Percentiles rank a stretch among this genome's conserved stretches.
Conservation (phyloP, 345 rosid genomes). For the Citrus sp. region DNA sequence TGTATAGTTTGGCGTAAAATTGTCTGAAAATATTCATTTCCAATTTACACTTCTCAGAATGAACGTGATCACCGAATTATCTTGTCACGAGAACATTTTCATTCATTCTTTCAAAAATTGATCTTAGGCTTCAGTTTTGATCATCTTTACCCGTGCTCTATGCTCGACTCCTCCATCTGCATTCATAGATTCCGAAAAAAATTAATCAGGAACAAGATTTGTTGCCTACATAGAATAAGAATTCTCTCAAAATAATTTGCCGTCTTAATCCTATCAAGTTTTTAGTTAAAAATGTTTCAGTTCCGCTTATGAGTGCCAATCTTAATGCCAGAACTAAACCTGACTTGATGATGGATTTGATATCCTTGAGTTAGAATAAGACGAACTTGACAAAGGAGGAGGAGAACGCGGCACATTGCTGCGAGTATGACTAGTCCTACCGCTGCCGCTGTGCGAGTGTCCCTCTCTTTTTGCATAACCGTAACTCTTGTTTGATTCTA, state of each 20-base stretch:
- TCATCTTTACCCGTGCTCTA: background rate
- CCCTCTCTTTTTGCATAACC: background rate
- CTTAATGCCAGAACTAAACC: conserved; percentile 17
- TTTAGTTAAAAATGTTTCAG: background rate
- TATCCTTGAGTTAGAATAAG: conserved; percentile 5
- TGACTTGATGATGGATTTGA: conserved; percentile 13
- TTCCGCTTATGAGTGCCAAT: background rate
- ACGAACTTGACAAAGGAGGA: background rate
- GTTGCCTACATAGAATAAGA: background rate
- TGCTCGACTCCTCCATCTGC: background rate
- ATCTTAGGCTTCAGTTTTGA: background rate
- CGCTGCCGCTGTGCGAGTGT: background rate
- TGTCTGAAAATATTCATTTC: background rate
- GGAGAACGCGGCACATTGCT: conserved; percentile 11
- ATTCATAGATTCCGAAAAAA: background rate
- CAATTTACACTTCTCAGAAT: background rate
- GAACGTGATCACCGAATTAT: background rate
- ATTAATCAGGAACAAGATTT: background rate
- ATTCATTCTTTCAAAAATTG: background rate
- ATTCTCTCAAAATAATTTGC: background rate
- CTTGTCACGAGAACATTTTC: background rate
- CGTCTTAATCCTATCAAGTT: background rate
- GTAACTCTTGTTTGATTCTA: conserved; percentile 6
- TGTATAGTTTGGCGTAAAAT: background rate
- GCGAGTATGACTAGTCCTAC: background rate